Conservation (phyloP, 805 yeast species). For the Lipomyces japonicus region DNA sequence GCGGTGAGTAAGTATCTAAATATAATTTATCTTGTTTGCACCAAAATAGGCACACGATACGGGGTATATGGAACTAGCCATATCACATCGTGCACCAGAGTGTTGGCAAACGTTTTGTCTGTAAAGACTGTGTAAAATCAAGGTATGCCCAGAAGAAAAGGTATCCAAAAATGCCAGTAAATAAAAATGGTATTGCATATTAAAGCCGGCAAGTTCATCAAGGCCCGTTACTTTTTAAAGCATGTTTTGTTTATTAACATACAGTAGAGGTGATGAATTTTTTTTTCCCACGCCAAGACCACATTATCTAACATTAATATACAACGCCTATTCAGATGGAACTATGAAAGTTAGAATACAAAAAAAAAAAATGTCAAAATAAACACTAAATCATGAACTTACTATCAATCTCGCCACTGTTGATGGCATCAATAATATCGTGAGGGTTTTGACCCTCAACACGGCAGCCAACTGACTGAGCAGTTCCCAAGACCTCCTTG, state of each 20-base stretch:
- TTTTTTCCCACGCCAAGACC: conserved; percentile 12
- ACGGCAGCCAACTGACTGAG: conserved; percentile 99
- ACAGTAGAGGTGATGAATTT: conserved; percentile 3
- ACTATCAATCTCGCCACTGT: conserved; percentile 94
- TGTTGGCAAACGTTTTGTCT: conserved; percentile 68
- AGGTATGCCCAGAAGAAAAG: no score
- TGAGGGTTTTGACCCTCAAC: conserved; percentile 99
- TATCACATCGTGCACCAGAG: conserved; percentile 71
- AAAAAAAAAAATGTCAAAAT: conserved; percentile 3
- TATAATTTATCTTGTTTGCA: conserved; percentile 68
- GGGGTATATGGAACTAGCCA: background rate
- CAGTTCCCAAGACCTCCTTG: conserved; percentile 99
- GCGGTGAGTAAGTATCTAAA: conserved; percentile 72
- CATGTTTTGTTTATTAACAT: conserved; percentile 18
- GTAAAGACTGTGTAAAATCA: no score
- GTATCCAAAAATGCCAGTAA: no score
- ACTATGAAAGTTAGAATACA: conserved; percentile 14
- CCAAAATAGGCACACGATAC: conserved; percentile 82
- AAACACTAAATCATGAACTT: conserved; percentile 22
- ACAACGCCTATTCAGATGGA: conserved; percentile 13
- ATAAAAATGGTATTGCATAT: no score
- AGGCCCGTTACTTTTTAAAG: background rate
- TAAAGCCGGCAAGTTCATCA: no score
- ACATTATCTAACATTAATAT: background rate
- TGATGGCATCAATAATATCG: conserved; percentile 96